Evolutionary conservation across 495 filamentous ascomycete species (phyloP).

Genomic region (Platismatia glauca): DNA sequence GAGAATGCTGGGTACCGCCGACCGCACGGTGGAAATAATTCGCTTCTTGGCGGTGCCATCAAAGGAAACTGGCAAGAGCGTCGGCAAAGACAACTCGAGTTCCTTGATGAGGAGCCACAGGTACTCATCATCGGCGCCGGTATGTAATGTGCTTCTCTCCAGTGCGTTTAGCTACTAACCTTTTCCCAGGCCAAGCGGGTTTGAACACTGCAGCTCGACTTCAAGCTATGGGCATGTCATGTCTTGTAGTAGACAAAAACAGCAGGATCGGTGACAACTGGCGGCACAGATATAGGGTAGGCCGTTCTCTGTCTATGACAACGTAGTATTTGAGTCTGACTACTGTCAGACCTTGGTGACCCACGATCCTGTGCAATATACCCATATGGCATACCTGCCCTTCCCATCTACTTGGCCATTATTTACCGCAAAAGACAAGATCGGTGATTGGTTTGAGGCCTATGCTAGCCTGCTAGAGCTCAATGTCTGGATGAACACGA

Average conservation of each 20-base stretch:
- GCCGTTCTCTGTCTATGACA: too few species aligned
- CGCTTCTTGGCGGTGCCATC: background rate
- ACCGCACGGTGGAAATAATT: background rate
- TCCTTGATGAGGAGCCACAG: background rate
- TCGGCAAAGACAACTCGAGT: background rate
- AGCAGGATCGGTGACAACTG: background rate
- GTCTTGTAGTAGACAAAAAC: background rate
- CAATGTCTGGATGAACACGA: too few species aligned
- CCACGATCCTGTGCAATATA: background rate
- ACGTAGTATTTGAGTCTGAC: background rate
- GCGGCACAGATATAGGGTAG: background rate
- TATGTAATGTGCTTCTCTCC: background rate
- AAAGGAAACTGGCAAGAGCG: background rate
- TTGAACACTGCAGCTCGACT: background rate
- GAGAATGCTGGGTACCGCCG: background rate
- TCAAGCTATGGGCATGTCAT: background rate
- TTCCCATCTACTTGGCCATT: background rate
- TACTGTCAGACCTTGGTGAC: background rate
- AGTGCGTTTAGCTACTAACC: background rate
- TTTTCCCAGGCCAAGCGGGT: background rate
- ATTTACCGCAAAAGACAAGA: background rate
- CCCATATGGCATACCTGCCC: background rate
- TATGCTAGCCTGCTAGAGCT: too few species aligned
- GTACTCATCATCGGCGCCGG: background rate
- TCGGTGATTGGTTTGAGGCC: slow-evolving; percentile 33